Evolutionary conservation across 257 asterid genomes (phyloP).

Genomic region (Scutellaria barbata): DNA sequence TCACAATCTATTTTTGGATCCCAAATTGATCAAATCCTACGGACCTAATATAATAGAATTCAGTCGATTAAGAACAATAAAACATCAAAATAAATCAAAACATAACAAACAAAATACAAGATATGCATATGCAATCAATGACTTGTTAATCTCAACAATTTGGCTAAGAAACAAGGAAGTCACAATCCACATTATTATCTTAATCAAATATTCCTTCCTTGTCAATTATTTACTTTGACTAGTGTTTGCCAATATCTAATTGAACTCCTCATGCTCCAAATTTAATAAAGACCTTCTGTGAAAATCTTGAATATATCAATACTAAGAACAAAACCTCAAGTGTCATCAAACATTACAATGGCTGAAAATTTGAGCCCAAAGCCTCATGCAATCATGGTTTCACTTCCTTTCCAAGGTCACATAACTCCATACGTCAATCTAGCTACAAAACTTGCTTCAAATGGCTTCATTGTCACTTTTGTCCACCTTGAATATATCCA

Average conservation of each 20-base stretch:
- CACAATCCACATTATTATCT: no score
- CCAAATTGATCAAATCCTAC: no score
- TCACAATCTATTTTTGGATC: no score
- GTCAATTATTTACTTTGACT: background rate
- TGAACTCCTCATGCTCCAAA: background rate
- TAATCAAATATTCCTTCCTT: background rate
- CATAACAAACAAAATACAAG: no score
- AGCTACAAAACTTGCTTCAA: constrained; percentile 36
- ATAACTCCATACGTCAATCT: constrained; percentile 33
- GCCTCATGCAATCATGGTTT: constrained; percentile 40
- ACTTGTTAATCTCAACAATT: no score
- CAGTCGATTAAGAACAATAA: no score
- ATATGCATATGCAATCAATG: no score
- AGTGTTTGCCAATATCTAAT: background rate
- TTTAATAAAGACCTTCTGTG: background rate
- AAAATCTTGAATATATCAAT: background rate
- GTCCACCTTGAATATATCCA: constrained; percentile 34
- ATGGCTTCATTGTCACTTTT: constrained; percentile 35
- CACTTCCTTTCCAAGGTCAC: constrained; percentile 42
- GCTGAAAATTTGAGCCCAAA: background rate
- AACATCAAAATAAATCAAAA: no score
- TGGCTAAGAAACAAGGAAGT: background rate
- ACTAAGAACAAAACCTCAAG: background rate
- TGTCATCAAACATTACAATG: constrained; percentile 5
- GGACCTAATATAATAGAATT: no score